Percentiles rank a stretch among this genome's conserved stretches.
phyloP scores from a whole-genome alignment of 306 rosid genomes.

The Vicia villosa region DNA sequence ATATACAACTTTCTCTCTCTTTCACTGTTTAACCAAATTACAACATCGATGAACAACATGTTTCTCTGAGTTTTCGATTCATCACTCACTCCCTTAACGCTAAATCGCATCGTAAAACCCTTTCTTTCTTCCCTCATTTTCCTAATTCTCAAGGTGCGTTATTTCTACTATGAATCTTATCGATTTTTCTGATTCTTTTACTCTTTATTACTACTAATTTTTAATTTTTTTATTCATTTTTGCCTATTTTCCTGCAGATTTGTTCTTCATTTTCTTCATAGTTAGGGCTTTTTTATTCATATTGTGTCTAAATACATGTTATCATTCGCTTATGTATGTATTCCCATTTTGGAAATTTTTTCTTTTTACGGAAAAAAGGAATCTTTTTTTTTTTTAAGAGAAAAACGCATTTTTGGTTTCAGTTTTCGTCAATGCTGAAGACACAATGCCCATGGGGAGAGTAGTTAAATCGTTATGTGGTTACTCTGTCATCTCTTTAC shows the following conservation, averaged over 20 bases:
- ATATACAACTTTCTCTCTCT: too few species aligned
- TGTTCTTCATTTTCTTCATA: slow-evolving; percentile 35
- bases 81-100: slow-evolving; percentile 47
- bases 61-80: slow-evolving; percentile 46
- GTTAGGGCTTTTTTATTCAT: not conserved
- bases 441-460: slow-evolving; percentile 46
- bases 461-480: slow-evolving; percentile 31
- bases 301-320: not conserved
- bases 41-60: slow-evolving; percentile 36
- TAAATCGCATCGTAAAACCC: slow-evolving; percentile 45
- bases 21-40: slow-evolving; percentile 1
- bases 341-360: slow-evolving; percentile 30
- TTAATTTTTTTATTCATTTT: not conserved
- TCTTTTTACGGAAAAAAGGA: slow-evolving; percentile 2
- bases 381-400: not conserved
- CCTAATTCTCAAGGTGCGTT: slow-evolving; percentile 39
- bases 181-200: not conserved
- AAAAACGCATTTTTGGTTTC: slow-evolving; percentile 26
- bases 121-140: slow-evolving; percentile 59
- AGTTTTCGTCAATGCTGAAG: slow-evolving; percentile 39
- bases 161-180: slow-evolving; percentile 43
- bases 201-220: not conserved
- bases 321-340: slow-evolving; percentile 28
- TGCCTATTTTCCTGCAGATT: not conserved
- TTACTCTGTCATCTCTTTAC: slow-evolving; percentile 17